Evolutionary conservation across 2,329 filamentous ascomycete species (phyloP), one percentile per base, ranked within the genome.

Genomic region (Colletotrichum neosansevieriae): DNA sequence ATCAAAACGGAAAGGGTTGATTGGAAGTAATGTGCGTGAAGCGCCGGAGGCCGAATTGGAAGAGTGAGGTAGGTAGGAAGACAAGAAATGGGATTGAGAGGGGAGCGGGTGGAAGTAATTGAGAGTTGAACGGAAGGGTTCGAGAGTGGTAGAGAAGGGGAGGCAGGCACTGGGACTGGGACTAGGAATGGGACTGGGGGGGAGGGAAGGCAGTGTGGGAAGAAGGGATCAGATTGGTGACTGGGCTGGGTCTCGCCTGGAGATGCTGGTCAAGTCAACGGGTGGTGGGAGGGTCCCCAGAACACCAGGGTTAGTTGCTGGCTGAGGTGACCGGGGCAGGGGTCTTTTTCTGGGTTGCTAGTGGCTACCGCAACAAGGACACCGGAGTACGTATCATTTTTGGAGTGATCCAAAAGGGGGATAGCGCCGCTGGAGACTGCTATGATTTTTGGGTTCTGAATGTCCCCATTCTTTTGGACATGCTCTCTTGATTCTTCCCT

Each of bases 191-290:
- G 32, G 32, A 9, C 15, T 13, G 29, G 21, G 24, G 24, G 36
- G 29, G 21, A 24, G 44, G 49, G 34, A 24, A 32, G 40, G 50
- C 34, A 29, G 51, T 47, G 58, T 29, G 29, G 50, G 56, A 51
- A 47, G 36, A 58, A 58, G 63, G 63, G 24, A 62, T 63, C 53
- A 57, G 44, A 57, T 32, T 53, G 57, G 56, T 42, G 40, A 38
- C 38, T 21, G 59, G 53, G 65, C 53, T 64, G 60, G 60, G 32
- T 64, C 60, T 64, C 32, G 60, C 53, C 61, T 65, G 60, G 51
- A 63, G 57, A 61, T 66, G 63, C 63, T 67, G 63, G 63, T 57
- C 58, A 64, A 65, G 50, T 44, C 63, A 32, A 44, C 63, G 63
- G 63, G 42, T 63, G 63, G 50, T 67, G 58, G 44, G 44, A 63